phyloP scores from a whole-genome alignment of 2,329 filamentous ascomycete genomes.

The Plectosphaerella cucumerina region DNA sequence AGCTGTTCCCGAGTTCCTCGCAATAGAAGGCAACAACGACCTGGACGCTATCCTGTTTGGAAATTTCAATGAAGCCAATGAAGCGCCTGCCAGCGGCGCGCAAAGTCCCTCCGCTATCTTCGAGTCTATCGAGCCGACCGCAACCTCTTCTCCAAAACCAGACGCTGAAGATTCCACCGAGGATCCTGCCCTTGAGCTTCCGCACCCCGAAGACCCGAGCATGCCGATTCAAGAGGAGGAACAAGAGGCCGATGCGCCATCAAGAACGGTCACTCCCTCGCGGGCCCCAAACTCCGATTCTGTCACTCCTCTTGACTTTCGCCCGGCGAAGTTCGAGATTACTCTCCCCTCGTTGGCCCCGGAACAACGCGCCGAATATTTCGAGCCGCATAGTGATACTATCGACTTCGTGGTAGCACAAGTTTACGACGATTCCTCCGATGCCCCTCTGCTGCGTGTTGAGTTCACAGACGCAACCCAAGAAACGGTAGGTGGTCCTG shows the following conservation, averaged over 20 bases:
- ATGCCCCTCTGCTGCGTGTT: slow-evolving; percentile 26
- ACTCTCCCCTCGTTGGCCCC: slow-evolving; percentile 20
- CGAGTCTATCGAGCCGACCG: neutral
- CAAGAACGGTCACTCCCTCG: no score
- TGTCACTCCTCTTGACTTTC: neutral
- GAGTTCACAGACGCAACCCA: slow-evolving; percentile 43
- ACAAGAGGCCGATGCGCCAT: no score
- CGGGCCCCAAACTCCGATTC: no score
- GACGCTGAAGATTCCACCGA: no score
- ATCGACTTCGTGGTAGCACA: slow-evolving; percentile 32
- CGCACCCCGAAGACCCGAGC: no score
- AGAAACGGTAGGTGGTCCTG: slow-evolving; percentile 34
- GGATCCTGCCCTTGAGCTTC: no score
- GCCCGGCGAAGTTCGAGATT: slow-evolving; percentile 20
- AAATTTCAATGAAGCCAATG: neutral
- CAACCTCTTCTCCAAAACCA: no score
- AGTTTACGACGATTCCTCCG: slow-evolving; percentile 14
- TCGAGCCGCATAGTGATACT: slow-evolving; percentile 25
- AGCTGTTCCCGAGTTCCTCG: no score
- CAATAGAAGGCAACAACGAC: neutral
- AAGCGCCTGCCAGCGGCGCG: neutral
- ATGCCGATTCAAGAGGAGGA: no score
- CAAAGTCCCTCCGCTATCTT: neutral
- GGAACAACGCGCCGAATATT: slow-evolving; percentile 24
- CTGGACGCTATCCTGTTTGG: neutral